Evolutionary conservation across 2,329 filamentous ascomycete genomes (phyloP).

Genomic region (Aspergillus brunneoviolaceus): DNA sequence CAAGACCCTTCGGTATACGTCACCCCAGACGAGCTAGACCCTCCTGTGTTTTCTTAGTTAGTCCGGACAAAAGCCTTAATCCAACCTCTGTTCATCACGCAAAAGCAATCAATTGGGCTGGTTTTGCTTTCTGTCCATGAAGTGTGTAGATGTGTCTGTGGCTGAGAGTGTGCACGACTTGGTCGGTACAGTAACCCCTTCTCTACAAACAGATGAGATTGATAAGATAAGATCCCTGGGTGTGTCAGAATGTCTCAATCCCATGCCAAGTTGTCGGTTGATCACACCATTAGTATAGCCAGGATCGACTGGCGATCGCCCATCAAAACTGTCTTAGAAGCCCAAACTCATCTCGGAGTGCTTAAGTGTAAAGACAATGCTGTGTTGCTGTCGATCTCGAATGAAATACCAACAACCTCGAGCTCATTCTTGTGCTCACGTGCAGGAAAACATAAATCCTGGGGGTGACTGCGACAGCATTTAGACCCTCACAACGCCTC

Average conservation of each 20-base stretch:
- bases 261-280: too few species aligned
- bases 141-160: neutral
- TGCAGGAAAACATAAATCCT: too few species aligned
- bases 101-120: neutral
- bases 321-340: too few species aligned
- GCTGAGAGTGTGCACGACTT: too few species aligned
- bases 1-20: neutral
- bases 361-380: too few species aligned
- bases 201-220: constrained; percentile 16
- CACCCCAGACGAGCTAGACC: neutral
- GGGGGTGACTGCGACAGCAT: too few species aligned
- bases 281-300: neutral
- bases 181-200: neutral
- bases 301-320: neutral
- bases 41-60: neutral
- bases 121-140: neutral
- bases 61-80: neutral
- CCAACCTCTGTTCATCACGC: neutral
- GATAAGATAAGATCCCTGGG: constrained; percentile 22
- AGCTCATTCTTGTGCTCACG: too few species aligned
- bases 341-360: too few species aligned
- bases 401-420: too few species aligned
- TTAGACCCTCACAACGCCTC: too few species aligned
- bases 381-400: too few species aligned
- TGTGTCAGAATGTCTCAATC: constrained; percentile 13